phyloP scores from a whole-genome alignment of 768 basidiomycete species.

The Lenzites betulinus region DNA sequence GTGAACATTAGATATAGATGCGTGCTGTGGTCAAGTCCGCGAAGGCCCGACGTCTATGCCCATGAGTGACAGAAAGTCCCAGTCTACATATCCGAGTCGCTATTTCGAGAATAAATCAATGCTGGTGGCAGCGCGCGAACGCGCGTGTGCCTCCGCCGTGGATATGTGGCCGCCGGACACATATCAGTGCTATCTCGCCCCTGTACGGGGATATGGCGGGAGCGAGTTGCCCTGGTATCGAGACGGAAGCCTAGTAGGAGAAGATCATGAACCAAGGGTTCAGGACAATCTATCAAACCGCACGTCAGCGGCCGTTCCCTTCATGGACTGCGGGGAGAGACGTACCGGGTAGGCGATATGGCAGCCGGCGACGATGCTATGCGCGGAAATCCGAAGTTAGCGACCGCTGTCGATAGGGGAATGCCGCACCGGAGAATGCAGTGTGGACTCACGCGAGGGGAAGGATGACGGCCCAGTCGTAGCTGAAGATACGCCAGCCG shows the following conservation, averaged over 20 bases:
- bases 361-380: conserved; percentile 61
- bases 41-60: not conserved
- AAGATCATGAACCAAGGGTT: conserved; percentile 92
- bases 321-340: conserved; percentile 19
- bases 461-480: conserved; percentile 70
- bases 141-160: too few relatives aligned
- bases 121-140: not conserved
- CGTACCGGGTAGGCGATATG: conserved; percentile 80
- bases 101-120: conserved; percentile 1
- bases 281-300: conserved; percentile 61
- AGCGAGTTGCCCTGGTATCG: not conserved
- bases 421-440: conserved; percentile 4
- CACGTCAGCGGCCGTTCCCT: not conserved
- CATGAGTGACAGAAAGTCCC: not conserved
- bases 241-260: conserved; percentile 43
- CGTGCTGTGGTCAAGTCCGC: not conserved
- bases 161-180: not conserved
- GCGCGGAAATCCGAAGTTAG: not conserved
- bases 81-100: not conserved
- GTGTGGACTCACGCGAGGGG: conserved; percentile 69
- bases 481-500: conserved; percentile 62
- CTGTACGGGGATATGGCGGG: conserved; percentile 1
- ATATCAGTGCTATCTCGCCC: not conserved
- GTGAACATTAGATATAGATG: not conserved
- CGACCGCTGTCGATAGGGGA: not conserved